These are phyloP conservation scores for Penicillium paxilli DNA, from an alignment of 495 filamentous ascomycete genomes.

Conservation along the genomic window DNA sequence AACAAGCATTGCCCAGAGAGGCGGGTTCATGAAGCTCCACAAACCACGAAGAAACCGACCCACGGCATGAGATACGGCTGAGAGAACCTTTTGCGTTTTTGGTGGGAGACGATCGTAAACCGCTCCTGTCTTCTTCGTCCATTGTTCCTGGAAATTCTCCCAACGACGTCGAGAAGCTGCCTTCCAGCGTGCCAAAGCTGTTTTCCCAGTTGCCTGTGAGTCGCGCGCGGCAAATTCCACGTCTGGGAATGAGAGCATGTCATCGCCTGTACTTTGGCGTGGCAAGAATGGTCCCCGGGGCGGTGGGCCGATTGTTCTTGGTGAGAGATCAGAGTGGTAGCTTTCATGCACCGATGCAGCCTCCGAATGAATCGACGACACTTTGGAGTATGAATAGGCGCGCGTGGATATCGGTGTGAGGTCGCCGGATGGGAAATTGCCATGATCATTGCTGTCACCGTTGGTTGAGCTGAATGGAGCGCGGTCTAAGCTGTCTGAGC, in stretches of 20 bases:
- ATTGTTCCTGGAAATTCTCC: conserved; percentile 15
- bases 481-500: conserved; percentile 25
- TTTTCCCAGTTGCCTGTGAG: conserved; percentile 16
- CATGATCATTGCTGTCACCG: conserved; percentile 9
- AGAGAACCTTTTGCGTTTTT: conserved; percentile 55
- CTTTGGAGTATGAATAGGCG: conserved; percentile 37
- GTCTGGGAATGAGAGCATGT: conserved; percentile 46
- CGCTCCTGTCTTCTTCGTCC: conserved; percentile 22
- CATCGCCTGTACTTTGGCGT: conserved; percentile 35
- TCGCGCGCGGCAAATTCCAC: conserved; percentile 34
- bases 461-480: conserved; percentile 9
- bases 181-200: conserved; percentile 25
- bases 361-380: conserved; percentile 25
- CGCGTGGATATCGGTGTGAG: conserved; percentile 41
- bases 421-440: conserved; percentile 40
- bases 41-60: conserved; percentile 61
- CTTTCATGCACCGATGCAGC: conserved; percentile 17
- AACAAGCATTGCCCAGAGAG: conserved; percentile 92
- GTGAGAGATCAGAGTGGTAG: conserved; percentile 24
- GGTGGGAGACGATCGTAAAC: conserved; percentile 54
- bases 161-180: conserved; percentile 18
- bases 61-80: conserved; percentile 36
- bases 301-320: conserved; percentile 32
- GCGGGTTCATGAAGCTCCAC: conserved; percentile 97
- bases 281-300: conserved; percentile 43